Conservation (phyloP, 805 yeast species). For the Lipomyces anomalus region DNA sequence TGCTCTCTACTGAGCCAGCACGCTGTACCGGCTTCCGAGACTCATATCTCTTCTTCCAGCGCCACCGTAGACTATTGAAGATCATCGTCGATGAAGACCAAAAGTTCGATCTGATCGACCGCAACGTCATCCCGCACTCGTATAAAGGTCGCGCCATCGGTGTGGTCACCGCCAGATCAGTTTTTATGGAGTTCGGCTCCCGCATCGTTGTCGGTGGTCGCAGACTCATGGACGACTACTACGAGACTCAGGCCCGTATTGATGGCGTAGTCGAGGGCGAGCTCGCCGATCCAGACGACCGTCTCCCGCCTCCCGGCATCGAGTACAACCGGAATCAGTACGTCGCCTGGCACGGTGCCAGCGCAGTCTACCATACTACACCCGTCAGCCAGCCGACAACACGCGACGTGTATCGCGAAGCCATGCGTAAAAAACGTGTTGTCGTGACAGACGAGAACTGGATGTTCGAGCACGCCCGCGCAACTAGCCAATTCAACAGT, state of each 20-base stretch:
- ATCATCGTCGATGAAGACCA: slow-evolving; percentile 68
- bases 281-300: slow-evolving; percentile 60
- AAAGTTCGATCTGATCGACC: slow-evolving; percentile 72
- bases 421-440: slow-evolving; percentile 29
- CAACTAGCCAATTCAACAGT: slow-evolving; percentile 66
- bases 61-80: slow-evolving; percentile 71
- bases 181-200: slow-evolving; percentile 89
- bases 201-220: slow-evolving; percentile 73
- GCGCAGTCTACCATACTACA: slow-evolving; percentile 38
- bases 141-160: slow-evolving; percentile 88
- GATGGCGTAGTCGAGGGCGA: slow-evolving; percentile 69
- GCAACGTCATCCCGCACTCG: slow-evolving; percentile 79
- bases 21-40: slow-evolving; percentile 91
- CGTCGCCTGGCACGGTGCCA: slow-evolving; percentile 50
- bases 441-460: slow-evolving; percentile 62
- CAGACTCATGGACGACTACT: slow-evolving; percentile 80
- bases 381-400: slow-evolving; percentile 21
- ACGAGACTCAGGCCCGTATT: slow-evolving; percentile 51
- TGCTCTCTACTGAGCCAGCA: slow-evolving; percentile 96
- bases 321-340: slow-evolving; percentile 46
- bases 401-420: slow-evolving; percentile 8
- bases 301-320: slow-evolving; percentile 39
- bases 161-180: slow-evolving; percentile 82
- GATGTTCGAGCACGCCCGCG: slow-evolving; percentile 79
- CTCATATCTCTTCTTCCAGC: slow-evolving; percentile 81